Base-by-base conservation (phyloP, 2,329 filamentous ascomycete genomes). In the Pseudogymnoascus sp. region DNA sequence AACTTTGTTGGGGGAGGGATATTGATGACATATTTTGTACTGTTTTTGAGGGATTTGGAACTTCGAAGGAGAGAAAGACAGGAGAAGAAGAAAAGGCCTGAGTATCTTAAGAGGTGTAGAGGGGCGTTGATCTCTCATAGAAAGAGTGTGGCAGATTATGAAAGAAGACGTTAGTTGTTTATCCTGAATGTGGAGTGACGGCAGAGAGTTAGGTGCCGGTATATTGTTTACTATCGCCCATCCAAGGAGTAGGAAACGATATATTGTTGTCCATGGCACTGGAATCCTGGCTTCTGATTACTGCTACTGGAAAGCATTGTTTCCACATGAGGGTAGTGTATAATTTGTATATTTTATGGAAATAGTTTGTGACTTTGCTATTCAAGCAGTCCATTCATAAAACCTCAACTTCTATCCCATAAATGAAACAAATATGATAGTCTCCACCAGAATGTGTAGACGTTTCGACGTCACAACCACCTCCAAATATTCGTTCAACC, bases 11-110 rank as follows among this genome's bases (percentile, higher is more conserved):
- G 38, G 2, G 11, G 39, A 5, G 36, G 25, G 14, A 22, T 60
- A 22, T 18, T 60, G n/a, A 30, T 14, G n/a, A 41, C 33, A 43
- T 60, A 61, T 39, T 30, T 38, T 8, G 14, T 63, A 15, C 50
- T 63, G 11, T 58, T 63, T 39, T 35, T 36, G 28, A 39, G 62
- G 36, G 62, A 63, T 38, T 43, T 63, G 25, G 43, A 50, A 11
- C 43, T 50, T 30, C 22, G 53, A 33, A 37, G 59, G 22, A 36
- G 36, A 47, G 58, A 53, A 35, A 15, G 58, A 38, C 53, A 20
- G 38, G 28, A 36, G n/a, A 53, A 59, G 37, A 36, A 18, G 22
- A 50, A 36, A n/a, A 22, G 9, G 43, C 11, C 36, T 28, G 28
- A 59, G 57, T 43, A 12, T 2, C 11, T 14, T 14, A 7, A 38